Evolutionary conservation across 176 grass and related monocot genomes (phyloP), one percentile per base, ranked within the genome.

Genomic region (Aegilops longissima): DNA sequence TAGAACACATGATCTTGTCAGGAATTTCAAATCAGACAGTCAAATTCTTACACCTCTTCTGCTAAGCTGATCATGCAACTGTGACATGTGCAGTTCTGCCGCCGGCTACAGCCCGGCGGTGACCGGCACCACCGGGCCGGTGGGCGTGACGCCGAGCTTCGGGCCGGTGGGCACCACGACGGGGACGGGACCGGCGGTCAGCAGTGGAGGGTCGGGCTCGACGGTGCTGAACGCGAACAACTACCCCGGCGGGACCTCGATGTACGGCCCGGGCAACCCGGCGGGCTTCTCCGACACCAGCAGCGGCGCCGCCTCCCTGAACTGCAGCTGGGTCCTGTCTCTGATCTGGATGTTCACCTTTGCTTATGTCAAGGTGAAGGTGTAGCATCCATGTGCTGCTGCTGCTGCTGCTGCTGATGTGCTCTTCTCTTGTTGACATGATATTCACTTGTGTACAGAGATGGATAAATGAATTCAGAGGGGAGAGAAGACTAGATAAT

Each of bases 201-300:
- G 90, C 54, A 85, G 90, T 31, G 39, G 85, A 3, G 73, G 86
- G 6, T 54, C 92, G 1, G 93, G 96, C 25, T 92, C 96, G 12
- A 91, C 93, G 5, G 94, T 95, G 73, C 81, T 96, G 42, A 99
- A 99, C 80, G 83, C 92, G 0, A 91, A 93, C 67, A 87, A 40
- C 61, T 85, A 78, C 67, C 78, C 91, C 3, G 66, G 72, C 49
- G 76, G 87, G 30, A 88, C 76, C 40, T 89, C 97, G 2, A 90
- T 88, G 65, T 99, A 90, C 44, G 94, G 92, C 39, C 80, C 87
- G 3, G 85, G 85, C 39, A 92, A 25, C 77, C 89, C 87, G 3
- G 85, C 92, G 20, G 76, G 86, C 76, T 16, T 93, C 33, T 76
- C 80, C 58, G 85, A 80, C 42, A 4, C 3, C 40, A 49, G 70